Base-by-base conservation (phyloP, 768 basidiomycete species). In the Amanita thiersii region DNA sequence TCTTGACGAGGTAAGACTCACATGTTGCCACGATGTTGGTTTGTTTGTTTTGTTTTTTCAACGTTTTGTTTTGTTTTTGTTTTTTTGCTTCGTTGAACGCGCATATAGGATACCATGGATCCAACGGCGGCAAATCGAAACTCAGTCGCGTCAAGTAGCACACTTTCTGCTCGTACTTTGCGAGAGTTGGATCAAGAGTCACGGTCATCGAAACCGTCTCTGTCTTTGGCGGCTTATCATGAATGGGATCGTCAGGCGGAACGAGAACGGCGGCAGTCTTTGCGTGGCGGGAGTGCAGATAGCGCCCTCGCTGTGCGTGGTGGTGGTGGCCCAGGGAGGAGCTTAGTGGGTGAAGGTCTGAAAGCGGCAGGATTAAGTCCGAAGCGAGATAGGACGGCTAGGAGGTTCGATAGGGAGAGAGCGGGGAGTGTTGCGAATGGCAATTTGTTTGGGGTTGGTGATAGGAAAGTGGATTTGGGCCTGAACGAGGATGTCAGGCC, bases 231-330 rank as follows among this genome's bases (percentile, higher is more conserved):
- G 39, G 25, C 26, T 28, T 7, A 7, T 7, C 26, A n/a, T n/a
- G n/a, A n/a, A n/a, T 26, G 38, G 12, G 41, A 34, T 15, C 29
- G 38, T 26, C 24, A 24, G 9, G 29, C 31, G 18, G 28, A 11
- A 18, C 39, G 52, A 25, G 81, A 79, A 20, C 61, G 73, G 19
- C 61, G 72, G 31, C 84, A 84, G 53, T 67, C 67, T 21, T 55
- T 71, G 11, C 65, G 85, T 25, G 73, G 72, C 0, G 85, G 85
- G 3, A 86, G 81, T 54, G 80, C 77, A 2, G 86, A 87, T 60
- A 83, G 74, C 53, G 66, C 77, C 5, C 55, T 82, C 19, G 59
- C 58, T 12, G 50, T 55, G 5, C 62, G 61, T 19, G 69, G 58
- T 46, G 56, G 55, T 26, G 63, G 60, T 10, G 56, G 47, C 24